These are phyloP conservation scores for Blumeria hordei DNA, from an alignment of 2,329 filamentous ascomycete genomes.

Conservation along the genomic window DNA sequence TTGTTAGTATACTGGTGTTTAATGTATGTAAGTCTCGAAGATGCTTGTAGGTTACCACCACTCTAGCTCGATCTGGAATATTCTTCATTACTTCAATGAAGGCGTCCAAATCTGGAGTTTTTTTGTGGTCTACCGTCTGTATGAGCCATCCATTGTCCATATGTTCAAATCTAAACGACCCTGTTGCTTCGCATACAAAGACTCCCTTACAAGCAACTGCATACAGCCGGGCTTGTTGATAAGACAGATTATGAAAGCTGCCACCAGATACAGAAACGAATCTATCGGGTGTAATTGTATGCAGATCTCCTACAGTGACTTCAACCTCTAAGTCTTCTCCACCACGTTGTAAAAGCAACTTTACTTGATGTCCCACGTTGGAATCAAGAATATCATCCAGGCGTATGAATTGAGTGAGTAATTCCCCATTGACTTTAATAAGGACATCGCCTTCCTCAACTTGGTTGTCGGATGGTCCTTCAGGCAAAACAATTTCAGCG, in stretches of 20 bases:
- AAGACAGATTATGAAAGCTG: conserved; percentile 88
- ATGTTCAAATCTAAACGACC: conserved; percentile 84
- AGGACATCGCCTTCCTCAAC: conserved; percentile 88
- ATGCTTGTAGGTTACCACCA: conserved; percentile 91
- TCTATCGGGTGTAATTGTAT: conserved; percentile 83
- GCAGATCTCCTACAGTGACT: conserved; percentile 66
- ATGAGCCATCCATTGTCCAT: conserved; percentile 84
- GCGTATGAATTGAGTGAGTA: conserved; percentile 78
- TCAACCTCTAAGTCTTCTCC: conserved; percentile 71
- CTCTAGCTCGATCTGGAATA: conserved; percentile 60
- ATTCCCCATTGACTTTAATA: conserved; percentile 76
- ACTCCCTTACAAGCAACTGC: conserved; percentile 81
- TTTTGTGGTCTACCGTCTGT: conserved; percentile 76
- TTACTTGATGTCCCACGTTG: conserved; percentile 56
- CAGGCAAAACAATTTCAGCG: conserved; percentile 78
- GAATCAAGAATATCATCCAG: conserved; percentile 83
- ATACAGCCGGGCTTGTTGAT: conserved; percentile 90
- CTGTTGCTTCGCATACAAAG: conserved; percentile 81
- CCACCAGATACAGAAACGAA: conserved; percentile 87
- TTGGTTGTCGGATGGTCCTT: conserved; percentile 67
- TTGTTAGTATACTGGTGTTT: conserved; percentile 74
- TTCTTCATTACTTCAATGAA: conserved; percentile 79
- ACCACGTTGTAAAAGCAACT: conserved; percentile 64
- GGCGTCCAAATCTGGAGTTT: conserved; percentile 62
- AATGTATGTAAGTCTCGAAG: conserved; percentile 83